These are phyloP conservation scores for Pseudoscleropodium purum DNA, from an alignment of 225 moss, liverwort and hornwort genomes.

Conservation along the genomic window DNA sequence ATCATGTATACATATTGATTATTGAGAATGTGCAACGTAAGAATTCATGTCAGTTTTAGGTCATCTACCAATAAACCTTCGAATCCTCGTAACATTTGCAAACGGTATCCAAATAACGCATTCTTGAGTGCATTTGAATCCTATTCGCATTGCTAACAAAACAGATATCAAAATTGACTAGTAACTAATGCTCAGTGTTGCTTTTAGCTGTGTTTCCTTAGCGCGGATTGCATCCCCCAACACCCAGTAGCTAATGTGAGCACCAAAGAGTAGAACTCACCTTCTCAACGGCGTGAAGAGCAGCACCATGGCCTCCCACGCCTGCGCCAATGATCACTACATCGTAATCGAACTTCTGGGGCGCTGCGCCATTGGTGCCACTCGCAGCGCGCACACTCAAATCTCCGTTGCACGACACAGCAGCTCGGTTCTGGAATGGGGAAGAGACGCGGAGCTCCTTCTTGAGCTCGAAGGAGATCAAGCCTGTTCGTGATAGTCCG, in stretches of 20 bases:
- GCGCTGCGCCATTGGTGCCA: constrained; percentile 53
- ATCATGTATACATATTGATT: not conserved
- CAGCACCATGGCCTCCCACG: constrained; percentile 96
- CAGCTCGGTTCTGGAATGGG: not conserved
- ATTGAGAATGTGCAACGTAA: not conserved
- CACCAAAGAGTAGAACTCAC: constrained; percentile 3
- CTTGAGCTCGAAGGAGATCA: not conserved
- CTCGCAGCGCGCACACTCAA: constrained; percentile 42
- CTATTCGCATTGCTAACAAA: not conserved
- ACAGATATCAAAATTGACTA: not conserved
- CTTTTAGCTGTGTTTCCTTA: not conserved
- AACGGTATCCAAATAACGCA: not conserved
- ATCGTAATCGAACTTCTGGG: constrained; percentile 76
- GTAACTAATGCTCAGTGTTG: not conserved
- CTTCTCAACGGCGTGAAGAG: constrained; percentile 94
- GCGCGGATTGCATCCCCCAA: not conserved
- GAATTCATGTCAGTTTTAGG: not conserved
- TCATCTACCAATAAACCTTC: not conserved
- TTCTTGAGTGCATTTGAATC: not conserved
- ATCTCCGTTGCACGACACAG: not conserved
- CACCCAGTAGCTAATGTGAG: not conserved
- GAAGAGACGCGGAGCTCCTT: constrained; percentile 7
- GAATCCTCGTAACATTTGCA: not conserved
- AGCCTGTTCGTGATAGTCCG: constrained; percentile 9
- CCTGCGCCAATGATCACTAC: constrained; percentile 97